phyloP scores from a whole-genome alignment of 441 rosid species.

The Macaranga tanarius region DNA sequence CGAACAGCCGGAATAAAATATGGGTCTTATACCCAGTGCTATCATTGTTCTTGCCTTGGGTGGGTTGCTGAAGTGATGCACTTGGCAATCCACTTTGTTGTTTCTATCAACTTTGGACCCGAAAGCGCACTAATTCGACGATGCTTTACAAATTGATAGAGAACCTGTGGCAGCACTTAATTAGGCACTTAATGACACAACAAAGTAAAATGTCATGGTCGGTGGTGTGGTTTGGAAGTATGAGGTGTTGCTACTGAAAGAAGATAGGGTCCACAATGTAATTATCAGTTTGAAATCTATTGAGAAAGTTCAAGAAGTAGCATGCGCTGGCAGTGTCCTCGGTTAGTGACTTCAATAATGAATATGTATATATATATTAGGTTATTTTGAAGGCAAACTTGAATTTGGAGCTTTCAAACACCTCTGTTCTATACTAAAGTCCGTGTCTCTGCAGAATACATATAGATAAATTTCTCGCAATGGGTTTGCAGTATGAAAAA shows the following conservation, averaged over 20 bases:
- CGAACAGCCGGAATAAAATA: not conserved
- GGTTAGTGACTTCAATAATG: not conserved
- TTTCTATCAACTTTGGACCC: not conserved
- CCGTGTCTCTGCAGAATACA: not conserved
- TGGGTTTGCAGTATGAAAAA: not conserved
- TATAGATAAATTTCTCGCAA: not conserved
- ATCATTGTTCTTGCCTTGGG: not conserved
- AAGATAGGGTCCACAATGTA: not conserved
- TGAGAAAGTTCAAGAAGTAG: not conserved
- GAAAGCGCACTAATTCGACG: not conserved
- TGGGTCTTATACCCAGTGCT: not conserved
- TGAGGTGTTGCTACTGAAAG: constrained; percentile 3
- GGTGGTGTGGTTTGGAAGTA: not conserved
- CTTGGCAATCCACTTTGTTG: not conserved
- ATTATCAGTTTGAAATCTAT: not conserved
- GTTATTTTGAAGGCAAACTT: not conserved
- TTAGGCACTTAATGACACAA: not conserved
- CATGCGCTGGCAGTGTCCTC: not conserved
- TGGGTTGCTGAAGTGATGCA: constrained; percentile 35
- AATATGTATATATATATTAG: too few species aligned
- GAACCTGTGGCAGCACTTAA: not conserved
- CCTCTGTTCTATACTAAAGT: not conserved
- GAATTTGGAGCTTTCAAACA: not conserved
- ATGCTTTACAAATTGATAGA: not conserved
- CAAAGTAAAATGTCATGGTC: too few species aligned